phyloP scores from a whole-genome alignment of 2,329 filamentous ascomycete genomes.

The Penicillium brasilianum region DNA sequence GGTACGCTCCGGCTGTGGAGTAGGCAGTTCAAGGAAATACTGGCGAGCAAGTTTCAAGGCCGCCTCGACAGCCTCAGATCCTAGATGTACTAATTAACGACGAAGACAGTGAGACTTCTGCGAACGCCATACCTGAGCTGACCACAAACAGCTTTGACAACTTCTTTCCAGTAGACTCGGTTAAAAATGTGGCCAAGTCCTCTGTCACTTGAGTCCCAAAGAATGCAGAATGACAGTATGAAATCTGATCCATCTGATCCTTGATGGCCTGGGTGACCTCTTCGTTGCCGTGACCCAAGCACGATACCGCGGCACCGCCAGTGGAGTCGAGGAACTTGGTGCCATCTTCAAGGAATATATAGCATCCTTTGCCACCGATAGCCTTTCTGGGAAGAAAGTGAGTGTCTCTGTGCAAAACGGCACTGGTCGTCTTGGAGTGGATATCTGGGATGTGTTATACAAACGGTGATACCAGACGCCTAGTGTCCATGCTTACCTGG shows the following conservation, averaged over 20 bases:
- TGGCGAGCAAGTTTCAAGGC: conserved; percentile 70
- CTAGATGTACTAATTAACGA: conserved; percentile 40
- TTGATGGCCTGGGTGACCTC: conserved; percentile 65
- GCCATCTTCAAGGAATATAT: conserved; percentile 60
- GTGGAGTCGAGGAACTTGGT: conserved; percentile 72
- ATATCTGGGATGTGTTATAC: conserved; percentile 5
- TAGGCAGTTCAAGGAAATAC: conserved; percentile 64
- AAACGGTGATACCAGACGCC: neutral
- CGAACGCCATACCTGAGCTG: conserved; percentile 56
- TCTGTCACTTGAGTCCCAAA: conserved; percentile 62
- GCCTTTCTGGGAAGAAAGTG: conserved; percentile 54
- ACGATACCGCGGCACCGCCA: conserved; percentile 73
- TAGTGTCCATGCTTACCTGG: neutral
- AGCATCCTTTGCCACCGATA: conserved; percentile 56
- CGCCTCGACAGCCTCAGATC: conserved; percentile 72
- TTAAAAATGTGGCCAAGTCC: conserved; percentile 57
- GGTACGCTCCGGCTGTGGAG: conserved; percentile 58
- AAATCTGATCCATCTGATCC: conserved; percentile 62
- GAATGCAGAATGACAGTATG: conserved; percentile 64
- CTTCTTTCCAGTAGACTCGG: conserved; percentile 57
- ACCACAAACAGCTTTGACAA: conserved; percentile 63
- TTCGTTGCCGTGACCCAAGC: conserved; percentile 69
- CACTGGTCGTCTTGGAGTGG: conserved; percentile 24
- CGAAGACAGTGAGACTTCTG: too few species aligned
- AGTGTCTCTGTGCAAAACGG: conserved; percentile 60